Evolutionary conservation across 2,329 filamentous ascomycete species (phyloP).

Genomic region (Talaromyces sp.): DNA sequence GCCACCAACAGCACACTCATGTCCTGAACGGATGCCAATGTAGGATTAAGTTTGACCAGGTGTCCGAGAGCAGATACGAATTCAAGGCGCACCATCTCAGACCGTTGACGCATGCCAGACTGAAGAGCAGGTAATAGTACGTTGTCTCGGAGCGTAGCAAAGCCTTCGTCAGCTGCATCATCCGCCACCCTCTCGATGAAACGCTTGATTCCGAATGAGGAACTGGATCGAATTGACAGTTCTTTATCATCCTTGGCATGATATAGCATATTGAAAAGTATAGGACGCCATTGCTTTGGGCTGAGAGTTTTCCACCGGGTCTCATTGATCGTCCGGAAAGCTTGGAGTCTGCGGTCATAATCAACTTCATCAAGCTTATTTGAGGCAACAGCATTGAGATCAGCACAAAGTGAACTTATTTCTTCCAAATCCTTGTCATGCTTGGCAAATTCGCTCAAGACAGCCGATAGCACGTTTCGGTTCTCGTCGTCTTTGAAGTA

Average conservation of each 20-base stretch:
- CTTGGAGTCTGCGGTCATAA: slow-evolving; percentile 72
- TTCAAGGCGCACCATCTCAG: slow-evolving; percentile 79
- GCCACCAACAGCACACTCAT: slow-evolving; percentile 63
- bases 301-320: slow-evolving; percentile 55
- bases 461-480: slow-evolving; percentile 65
- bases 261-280: slow-evolving; percentile 85
- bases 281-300: slow-evolving; percentile 73
- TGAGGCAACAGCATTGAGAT: slow-evolving; percentile 72
- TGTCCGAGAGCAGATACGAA: slow-evolving; percentile 73
- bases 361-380: slow-evolving; percentile 77
- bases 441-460: slow-evolving; percentile 64
- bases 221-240: slow-evolving; percentile 76
- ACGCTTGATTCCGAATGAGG: slow-evolving; percentile 70
- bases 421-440: slow-evolving; percentile 56
- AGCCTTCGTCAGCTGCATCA: slow-evolving; percentile 37
- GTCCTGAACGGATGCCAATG: slow-evolving; percentile 67
- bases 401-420: slow-evolving; percentile 64
- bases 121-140: slow-evolving; percentile 72
- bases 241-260: slow-evolving; percentile 83
- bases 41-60: slow-evolving; percentile 64
- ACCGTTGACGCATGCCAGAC: slow-evolving; percentile 66
- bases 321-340: slow-evolving; percentile 67
- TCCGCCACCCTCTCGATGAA: slow-evolving; percentile 62
- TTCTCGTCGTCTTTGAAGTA: slow-evolving; percentile 82
- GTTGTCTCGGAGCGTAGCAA: slow-evolving; percentile 55